Base-by-base conservation (phyloP, 768 basidiomycete genomes). In the Amanita subjunquillea region DNA sequence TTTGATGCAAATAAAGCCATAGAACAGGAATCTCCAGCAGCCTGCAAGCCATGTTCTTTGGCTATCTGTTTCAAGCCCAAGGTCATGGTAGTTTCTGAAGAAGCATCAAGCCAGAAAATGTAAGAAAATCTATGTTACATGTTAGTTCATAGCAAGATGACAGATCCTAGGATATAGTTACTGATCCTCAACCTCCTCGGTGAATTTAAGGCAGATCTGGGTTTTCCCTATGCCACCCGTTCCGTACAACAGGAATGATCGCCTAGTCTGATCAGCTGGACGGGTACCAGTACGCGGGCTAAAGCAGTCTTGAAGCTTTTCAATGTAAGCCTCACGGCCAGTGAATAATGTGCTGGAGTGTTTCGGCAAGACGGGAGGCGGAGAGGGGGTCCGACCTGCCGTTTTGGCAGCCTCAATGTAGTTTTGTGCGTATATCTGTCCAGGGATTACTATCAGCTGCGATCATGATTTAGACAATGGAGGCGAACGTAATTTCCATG, bases 21-120 rank as follows among this genome's bases (percentile, higher is more conserved):
- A 23, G 53, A 54, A 3, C 34, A 13, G 48, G 37, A 6, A 15
- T 50, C 34, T 20, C 51, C 23, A 37, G 29, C 22, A 42, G 17
- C 10, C 20, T 45, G 42, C 29, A 54, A 40, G 8, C 43, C 20
- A 25, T 50, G 29, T 54, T 53, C 38, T 27, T 46, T 44, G 37
- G 43, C 12, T 58, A 51, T 45, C 54, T 55, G n/a, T 38, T 17
- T 34, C 36, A 27, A 46, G 23, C 6, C 38, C 10, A 27, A 29
- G 2, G 38, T 39, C 37, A 61, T 53, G 17, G 56, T 59, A 9
- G 57, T 54, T 13, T 47, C 36, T 8, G 53, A 56, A 22, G 61
- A 56, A 15, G 60, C 59, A 56, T 62, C 61, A 57, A 62, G 51
- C 58, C 60, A 62, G 40, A 62, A 62, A 20, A 59, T 53, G n/a